Percentiles rank a stretch among this genome's conserved stretches.
Evolutionary conservation across 805 yeast genomes (phyloP).

Genomic region (Lipomyces mesembrius): DNA sequence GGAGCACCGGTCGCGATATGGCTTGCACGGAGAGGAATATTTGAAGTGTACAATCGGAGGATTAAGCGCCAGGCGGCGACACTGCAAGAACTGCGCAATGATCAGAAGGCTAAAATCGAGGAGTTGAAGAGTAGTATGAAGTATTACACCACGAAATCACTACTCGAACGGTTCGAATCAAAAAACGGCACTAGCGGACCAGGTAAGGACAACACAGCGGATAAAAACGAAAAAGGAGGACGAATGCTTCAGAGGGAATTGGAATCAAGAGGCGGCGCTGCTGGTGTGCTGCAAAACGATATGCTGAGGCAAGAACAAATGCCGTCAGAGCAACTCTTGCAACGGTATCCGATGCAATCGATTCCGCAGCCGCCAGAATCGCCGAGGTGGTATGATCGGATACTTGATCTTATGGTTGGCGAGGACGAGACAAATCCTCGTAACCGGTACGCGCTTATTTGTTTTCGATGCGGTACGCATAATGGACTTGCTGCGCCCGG

Average conservation of each 20-base stretch:
- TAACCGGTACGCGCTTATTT: slow-evolving; percentile 71
- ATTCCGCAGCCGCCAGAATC: slow-evolving; percentile 1
- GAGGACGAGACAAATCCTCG: slow-evolving; percentile 66
- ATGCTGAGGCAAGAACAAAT: neutral
- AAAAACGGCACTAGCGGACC: slow-evolving; percentile 53
- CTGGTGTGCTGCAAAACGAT: neutral
- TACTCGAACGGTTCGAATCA: slow-evolving; percentile 68
- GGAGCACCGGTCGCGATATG: slow-evolving; percentile 32
- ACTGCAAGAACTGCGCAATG: slow-evolving; percentile 49
- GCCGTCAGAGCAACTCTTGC: neutral
- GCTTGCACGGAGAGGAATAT: slow-evolving; percentile 13
- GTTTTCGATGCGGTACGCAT: slow-evolving; percentile 66
- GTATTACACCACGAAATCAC: slow-evolving; percentile 73
- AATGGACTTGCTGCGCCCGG: slow-evolving; percentile 85
- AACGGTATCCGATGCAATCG: neutral
- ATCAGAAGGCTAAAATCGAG: slow-evolving; percentile 62
- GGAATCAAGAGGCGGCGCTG: neutral
- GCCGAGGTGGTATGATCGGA: slow-evolving; percentile 51
- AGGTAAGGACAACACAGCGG: neutral
- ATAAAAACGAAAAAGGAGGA: neutral
- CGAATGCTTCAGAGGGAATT: neutral
- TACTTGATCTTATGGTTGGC: slow-evolving; percentile 57
- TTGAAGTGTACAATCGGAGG: slow-evolving; percentile 36
- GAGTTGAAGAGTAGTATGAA: slow-evolving; percentile 74
- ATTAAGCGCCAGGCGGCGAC: slow-evolving; percentile 38